Conservation (phyloP, 306 rosid genomes). For the Ceratonia siliqua region DNA sequence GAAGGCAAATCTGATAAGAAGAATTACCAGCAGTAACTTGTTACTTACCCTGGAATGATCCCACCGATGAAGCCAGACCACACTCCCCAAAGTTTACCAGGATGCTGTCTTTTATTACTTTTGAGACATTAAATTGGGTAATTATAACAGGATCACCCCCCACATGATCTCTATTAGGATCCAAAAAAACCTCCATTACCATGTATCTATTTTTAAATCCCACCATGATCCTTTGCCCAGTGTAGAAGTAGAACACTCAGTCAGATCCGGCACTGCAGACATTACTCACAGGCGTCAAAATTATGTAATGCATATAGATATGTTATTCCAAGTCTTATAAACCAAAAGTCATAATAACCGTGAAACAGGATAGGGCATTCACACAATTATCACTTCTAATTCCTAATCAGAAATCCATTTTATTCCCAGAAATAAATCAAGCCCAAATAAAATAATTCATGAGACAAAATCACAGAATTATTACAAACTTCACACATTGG, state of each 20-base stretch:
- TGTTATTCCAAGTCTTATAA: background rate
- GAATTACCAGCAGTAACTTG: background rate
- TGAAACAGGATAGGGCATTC: background rate
- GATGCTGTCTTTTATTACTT: conserved; percentile 71
- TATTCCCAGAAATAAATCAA: background rate
- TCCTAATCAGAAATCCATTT: background rate
- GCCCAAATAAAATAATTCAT: too few relatives aligned
- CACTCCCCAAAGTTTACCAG: conserved; percentile 83
- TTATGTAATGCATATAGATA: background rate
- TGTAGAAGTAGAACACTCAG: background rate
- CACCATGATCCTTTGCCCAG: conserved; percentile 58
- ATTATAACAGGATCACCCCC: conserved; percentile 60
- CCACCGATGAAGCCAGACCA: conserved; percentile 78
- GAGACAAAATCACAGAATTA: too few relatives aligned
- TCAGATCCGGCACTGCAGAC: background rate
- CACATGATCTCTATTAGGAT: conserved; percentile 61
- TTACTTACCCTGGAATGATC: conserved; percentile 66
- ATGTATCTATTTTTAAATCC: conserved; percentile 76
- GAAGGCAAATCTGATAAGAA: background rate
- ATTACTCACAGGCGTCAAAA: background rate
- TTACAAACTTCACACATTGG: too few relatives aligned
- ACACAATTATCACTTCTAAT: background rate
- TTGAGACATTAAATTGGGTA: conserved; percentile 64
- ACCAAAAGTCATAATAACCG: background rate
- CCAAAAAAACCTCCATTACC: conserved; percentile 76